A percentile compares a stretch with the other conserved stretches of the same genome.
These are phyloP conservation scores for Rosellinia necatrix DNA, from an alignment of 2,329 filamentous ascomycete species.

Conservation along the genomic window DNA sequence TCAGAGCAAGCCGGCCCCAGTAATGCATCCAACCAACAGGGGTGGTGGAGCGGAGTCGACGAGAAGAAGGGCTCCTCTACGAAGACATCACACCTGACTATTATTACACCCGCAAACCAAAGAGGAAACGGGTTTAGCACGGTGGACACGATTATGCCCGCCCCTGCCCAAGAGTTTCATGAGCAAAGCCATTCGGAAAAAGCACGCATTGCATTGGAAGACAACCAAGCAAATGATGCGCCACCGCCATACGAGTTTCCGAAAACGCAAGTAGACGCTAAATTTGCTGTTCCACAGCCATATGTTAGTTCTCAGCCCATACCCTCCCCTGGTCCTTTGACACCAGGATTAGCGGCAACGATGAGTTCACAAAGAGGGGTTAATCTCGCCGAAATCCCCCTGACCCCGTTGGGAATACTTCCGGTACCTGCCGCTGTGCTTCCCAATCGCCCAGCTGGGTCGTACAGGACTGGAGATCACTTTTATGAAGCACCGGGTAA, in stretches of 20 bases:
- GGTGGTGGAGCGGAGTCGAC: slow-evolving; percentile 38
- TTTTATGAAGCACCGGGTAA: slow-evolving; percentile 47
- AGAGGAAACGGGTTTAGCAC: slow-evolving; percentile 22
- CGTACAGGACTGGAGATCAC: slow-evolving; percentile 52
- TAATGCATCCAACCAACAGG: slow-evolving; percentile 24
- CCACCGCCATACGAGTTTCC: slow-evolving; percentile 63
- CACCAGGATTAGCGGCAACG: slow-evolving; percentile 64
- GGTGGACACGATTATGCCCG: slow-evolving; percentile 28
- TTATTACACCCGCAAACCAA: slow-evolving; percentile 25
- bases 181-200: slow-evolving; percentile 44
- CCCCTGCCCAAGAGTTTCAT: slow-evolving; percentile 38
- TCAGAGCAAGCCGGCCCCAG: slow-evolving; percentile 34
- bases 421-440: slow-evolving; percentile 39
- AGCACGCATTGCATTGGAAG: slow-evolving; percentile 45
- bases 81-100: slow-evolving; percentile 27
- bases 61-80: slow-evolving; percentile 33
- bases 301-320: slow-evolving; percentile 55
- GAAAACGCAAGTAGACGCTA: slow-evolving; percentile 46
- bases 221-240: slow-evolving; percentile 46
- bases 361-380: slow-evolving; percentile 68
- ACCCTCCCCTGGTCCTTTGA: slow-evolving; percentile 64
- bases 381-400: slow-evolving; percentile 62
- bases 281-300: slow-evolving; percentile 62
- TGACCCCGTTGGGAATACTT: slow-evolving; percentile 48
- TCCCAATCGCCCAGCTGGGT: slow-evolving; percentile 51